Percentiles rank a stretch among this genome's conserved stretches.
Evolutionary conservation across 129 eudicot genomes (phyloP).

Genomic region (Escallonia rubra): DNA sequence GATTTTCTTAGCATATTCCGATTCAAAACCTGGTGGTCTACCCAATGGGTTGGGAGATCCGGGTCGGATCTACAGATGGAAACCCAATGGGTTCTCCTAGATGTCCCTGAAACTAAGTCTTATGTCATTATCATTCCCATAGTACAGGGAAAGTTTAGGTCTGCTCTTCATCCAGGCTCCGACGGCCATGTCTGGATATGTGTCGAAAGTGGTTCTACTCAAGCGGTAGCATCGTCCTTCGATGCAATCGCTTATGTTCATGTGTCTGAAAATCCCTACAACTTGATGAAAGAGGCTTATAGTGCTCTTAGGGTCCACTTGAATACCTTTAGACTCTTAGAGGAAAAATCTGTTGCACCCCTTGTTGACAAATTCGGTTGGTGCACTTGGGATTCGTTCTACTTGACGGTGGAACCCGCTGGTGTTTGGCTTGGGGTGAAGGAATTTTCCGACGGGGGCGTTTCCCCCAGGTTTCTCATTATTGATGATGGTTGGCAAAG

Average conservation of each 20-base stretch:
- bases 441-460: constrained; percentile 37
- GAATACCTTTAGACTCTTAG: constrained; percentile 42
- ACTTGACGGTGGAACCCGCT: constrained; percentile 39
- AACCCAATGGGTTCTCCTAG: constrained; percentile 51
- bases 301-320: constrained; percentile 43
- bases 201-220: constrained; percentile 43
- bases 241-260: constrained; percentile 44
- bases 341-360: constrained; percentile 38
- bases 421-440: constrained; percentile 43
- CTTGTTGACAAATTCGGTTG: constrained; percentile 46
- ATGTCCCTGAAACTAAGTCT: constrained; percentile 40
- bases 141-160: constrained; percentile 38
- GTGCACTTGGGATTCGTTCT: constrained; percentile 70
- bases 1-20: constrained; percentile 51
- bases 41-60: constrained; percentile 57
- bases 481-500: constrained; percentile 66
- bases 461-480: constrained; percentile 35
- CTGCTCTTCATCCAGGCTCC: constrained; percentile 41
- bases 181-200: constrained; percentile 36
- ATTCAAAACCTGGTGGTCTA: constrained; percentile 69
- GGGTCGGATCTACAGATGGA: constrained; percentile 55
- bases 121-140: constrained; percentile 41
- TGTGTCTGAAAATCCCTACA: constrained; percentile 46
- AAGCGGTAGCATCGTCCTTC: constrained; percentile 30
- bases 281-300: constrained; percentile 49